These are phyloP conservation scores for Acarospora socialis DNA, from an alignment of 2,329 filamentous ascomycete genomes.

Conservation along the genomic window DNA sequence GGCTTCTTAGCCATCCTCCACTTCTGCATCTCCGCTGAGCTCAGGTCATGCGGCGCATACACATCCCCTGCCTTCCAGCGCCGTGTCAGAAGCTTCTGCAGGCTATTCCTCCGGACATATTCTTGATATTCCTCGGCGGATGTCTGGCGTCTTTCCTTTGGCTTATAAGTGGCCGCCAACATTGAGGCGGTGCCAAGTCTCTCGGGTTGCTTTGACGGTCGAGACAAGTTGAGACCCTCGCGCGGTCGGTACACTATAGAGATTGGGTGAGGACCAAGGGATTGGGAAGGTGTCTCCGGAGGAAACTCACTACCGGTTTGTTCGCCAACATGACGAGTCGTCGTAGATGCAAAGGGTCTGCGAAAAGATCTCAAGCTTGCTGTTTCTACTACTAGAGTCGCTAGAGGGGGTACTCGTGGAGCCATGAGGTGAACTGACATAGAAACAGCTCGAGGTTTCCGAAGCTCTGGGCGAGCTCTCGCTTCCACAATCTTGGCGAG, in stretches of 20 bases:
- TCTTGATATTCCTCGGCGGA: neutral
- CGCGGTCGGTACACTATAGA: neutral
- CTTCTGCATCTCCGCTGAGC: slow-evolving; percentile 62
- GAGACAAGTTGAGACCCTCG: neutral
- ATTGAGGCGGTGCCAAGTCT: neutral
- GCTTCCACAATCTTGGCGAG: too few species aligned
- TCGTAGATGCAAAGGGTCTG: too few species aligned
- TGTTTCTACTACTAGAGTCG: too few species aligned
- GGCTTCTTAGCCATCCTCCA: slow-evolving; percentile 49
- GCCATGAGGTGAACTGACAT: too few species aligned
- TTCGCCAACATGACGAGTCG: too few species aligned
- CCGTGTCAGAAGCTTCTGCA: slow-evolving; percentile 39
- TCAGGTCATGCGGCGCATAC: slow-evolving; percentile 81
- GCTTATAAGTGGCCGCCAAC: too few species aligned
- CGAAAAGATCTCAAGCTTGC: too few species aligned
- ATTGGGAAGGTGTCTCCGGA: too few species aligned
- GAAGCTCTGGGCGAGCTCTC: too few species aligned
- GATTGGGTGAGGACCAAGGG: neutral
- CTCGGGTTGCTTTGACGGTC: neutral
- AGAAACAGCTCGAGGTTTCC: too few species aligned
- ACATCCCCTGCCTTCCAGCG: slow-evolving; percentile 67
- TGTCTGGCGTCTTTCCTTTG: neutral
- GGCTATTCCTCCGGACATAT: slow-evolving; percentile 14
- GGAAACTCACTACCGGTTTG: too few species aligned
- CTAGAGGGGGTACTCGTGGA: too few species aligned